Evolutionary conservation across 306 rosid genomes (phyloP).

Genomic region (Luffa aegyptiaca): DNA sequence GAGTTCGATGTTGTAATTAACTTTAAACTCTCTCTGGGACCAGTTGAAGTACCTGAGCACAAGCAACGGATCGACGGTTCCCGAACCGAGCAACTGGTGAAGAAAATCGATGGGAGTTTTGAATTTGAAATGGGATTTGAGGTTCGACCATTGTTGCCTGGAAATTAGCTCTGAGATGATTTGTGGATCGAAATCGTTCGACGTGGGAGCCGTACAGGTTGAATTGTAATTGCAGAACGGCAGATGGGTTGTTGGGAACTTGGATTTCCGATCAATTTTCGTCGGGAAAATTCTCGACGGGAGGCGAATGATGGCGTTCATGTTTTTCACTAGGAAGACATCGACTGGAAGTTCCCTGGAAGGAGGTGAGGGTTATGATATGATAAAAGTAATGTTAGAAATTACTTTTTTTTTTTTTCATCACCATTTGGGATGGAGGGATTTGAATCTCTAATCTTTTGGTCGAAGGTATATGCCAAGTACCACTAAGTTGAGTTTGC

Average conservation of each 20-base stretch:
- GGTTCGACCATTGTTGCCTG: conserved; percentile 62
- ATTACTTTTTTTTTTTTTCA: no score
- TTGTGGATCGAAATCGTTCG: conserved; percentile 14
- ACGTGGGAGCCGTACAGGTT: conserved; percentile 12
- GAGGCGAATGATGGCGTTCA: neutral
- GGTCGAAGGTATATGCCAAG: no score
- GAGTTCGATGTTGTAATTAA: conserved; percentile 35
- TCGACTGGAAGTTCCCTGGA: neutral
- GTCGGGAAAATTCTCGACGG: neutral
- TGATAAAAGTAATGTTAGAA: no score
- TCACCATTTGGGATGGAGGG: no score
- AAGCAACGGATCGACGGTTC: conserved; percentile 38
- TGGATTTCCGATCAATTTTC: neutral
- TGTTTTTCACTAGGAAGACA: neutral
- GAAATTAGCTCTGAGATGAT: conserved; percentile 45
- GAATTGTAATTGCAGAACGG: conserved; percentile 9
- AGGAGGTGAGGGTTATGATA: no score
- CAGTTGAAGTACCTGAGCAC: conserved; percentile 55
- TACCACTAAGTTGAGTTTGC: no score
- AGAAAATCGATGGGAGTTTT: conserved; percentile 31
- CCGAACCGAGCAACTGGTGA: conserved; percentile 35
- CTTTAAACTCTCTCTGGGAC: conserved; percentile 44
- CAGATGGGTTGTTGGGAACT: neutral
- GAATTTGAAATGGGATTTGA: conserved; percentile 38
- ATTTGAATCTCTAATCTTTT: no score